Conservation (phyloP, 495 filamentous ascomycete genomes). For the Aspergillus panamensis region DNA sequence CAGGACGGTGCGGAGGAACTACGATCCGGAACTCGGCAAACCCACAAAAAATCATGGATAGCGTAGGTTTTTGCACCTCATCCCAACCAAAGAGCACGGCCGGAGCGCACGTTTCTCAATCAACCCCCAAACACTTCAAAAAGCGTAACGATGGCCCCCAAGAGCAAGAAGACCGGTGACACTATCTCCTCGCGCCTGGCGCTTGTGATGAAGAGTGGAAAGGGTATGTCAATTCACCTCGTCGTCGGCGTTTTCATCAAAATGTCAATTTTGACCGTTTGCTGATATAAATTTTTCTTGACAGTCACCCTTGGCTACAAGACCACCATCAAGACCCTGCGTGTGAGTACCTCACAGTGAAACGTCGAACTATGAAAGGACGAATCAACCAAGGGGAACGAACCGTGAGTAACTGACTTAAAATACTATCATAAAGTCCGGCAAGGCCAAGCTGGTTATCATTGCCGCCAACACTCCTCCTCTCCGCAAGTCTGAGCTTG, state of each 20-base stretch:
- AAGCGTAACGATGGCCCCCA: conserved; percentile 76
- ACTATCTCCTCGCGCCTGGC: conserved; percentile 84
- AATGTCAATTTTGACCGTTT: neutral
- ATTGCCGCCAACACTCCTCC: conserved; percentile 95
- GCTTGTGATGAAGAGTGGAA: conserved; percentile 95
- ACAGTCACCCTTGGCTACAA: conserved; percentile 86
- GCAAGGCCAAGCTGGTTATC: conserved; percentile 63
- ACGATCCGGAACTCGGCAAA: conserved; percentile 22
- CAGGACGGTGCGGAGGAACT: conserved; percentile 16
- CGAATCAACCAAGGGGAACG: neutral
- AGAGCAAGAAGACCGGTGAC: conserved; percentile 92
- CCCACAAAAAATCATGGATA: conserved; percentile 26
- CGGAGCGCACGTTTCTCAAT: conserved; percentile 38
- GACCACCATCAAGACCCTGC: conserved; percentile 92
- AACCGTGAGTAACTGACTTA: conserved; percentile 4
- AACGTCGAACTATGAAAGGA: neutral
- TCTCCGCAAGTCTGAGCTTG: conserved; percentile 90
- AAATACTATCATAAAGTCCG: conserved; percentile 24
- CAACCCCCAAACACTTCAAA: conserved; percentile 24
- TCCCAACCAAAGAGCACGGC: conserved; percentile 28
- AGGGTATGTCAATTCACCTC: conserved; percentile 51
- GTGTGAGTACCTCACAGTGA: conserved; percentile 42
- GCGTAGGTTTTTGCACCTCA: conserved; percentile 14
- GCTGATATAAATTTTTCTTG: conserved; percentile 6
- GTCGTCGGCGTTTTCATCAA: neutral